A percentile compares a stretch with the other conserved stretches of the same genome.
Conservation (phyloP, 768 basidiomycete genomes). For the Lactifluus hygrophoroides region DNA sequence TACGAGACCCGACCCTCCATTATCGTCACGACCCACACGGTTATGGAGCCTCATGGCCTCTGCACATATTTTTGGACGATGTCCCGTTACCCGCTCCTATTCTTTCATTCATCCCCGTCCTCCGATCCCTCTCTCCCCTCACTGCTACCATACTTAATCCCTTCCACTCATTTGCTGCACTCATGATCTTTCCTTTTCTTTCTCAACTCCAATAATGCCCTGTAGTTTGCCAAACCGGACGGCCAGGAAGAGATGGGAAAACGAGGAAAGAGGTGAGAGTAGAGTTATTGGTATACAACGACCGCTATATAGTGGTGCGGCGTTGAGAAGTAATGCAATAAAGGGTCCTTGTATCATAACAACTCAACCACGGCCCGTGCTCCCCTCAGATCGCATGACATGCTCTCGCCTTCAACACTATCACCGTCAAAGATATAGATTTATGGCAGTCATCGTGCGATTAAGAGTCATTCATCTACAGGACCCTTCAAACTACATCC, state of each 20-base stretch:
- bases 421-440: too few relatives aligned
- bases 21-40: not conserved
- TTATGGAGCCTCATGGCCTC: not conserved
- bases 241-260: not conserved
- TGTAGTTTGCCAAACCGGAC: not conserved
- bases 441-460: too few relatives aligned
- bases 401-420: too few relatives aligned
- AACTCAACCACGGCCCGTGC: not conserved
- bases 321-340: constrained; percentile 21
- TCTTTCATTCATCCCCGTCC: not conserved
- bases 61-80: constrained; percentile 16
- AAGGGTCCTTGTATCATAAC: constrained; percentile 18
- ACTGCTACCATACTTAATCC: constrained; percentile 4
- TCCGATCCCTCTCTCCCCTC: not conserved
- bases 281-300: constrained; percentile 15
- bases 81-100: constrained; percentile 2
- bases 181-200: not conserved
- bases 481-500: not conserved
- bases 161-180: constrained; percentile 13
- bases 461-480: not conserved
- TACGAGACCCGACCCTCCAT: not conserved
- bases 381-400: not conserved
- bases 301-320: constrained; percentile 17
- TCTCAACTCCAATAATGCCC: not conserved
- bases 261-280: constrained; percentile 4